A percentile compares a stretch with the other conserved stretches of the same genome.
These are phyloP conservation scores for Globisporangium echinulatum DNA, from an alignment of 352 stramenopile species.

Conservation along the genomic window DNA sequence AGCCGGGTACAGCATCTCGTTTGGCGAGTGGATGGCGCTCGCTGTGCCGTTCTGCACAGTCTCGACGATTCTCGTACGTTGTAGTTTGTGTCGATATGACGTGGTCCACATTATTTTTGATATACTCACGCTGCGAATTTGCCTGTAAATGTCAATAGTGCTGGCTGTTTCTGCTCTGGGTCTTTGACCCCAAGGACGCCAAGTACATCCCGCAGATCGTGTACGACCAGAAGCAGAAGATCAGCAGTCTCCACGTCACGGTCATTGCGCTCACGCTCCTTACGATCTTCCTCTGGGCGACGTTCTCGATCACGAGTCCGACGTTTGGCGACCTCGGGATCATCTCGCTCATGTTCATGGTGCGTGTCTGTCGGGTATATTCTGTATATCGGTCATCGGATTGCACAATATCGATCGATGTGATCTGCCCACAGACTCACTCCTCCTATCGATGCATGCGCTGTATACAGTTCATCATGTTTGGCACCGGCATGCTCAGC, in stretches of 20 bases:
- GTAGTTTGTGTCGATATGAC: too few species aligned
- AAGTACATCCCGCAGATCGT: slow-evolving; percentile 90
- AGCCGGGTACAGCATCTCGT: slow-evolving; percentile 82
- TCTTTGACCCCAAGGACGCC: slow-evolving; percentile 82
- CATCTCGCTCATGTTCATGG: slow-evolving; percentile 90
- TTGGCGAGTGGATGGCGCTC: slow-evolving; percentile 89
- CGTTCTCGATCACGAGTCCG: slow-evolving; percentile 75
- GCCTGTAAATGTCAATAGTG: slow-evolving; percentile 29
- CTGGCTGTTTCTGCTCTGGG: slow-evolving; percentile 86
- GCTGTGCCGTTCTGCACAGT: slow-evolving; percentile 86
- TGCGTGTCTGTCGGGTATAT: slow-evolving; percentile 12
- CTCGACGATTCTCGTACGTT: slow-evolving; percentile 70
- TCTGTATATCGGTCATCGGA: too few species aligned
- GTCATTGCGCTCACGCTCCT: slow-evolving; percentile 86
- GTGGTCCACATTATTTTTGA: too few species aligned
- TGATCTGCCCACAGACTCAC: neutral
- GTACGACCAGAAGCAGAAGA: slow-evolving; percentile 88
- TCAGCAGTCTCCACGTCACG: slow-evolving; percentile 84
- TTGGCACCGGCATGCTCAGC: slow-evolving; percentile 83
- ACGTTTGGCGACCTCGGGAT: slow-evolving; percentile 91
- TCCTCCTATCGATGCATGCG: neutral
- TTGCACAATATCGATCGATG: too few species aligned
- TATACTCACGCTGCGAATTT: neutral
- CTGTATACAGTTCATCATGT: slow-evolving; percentile 68
- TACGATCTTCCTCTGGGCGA: slow-evolving; percentile 89